A percentile compares a stretch with the other conserved stretches of the same genome.
Conservation (phyloP, 208 protist genomes). For the Acanthamoeba culbertsoni region DNA sequence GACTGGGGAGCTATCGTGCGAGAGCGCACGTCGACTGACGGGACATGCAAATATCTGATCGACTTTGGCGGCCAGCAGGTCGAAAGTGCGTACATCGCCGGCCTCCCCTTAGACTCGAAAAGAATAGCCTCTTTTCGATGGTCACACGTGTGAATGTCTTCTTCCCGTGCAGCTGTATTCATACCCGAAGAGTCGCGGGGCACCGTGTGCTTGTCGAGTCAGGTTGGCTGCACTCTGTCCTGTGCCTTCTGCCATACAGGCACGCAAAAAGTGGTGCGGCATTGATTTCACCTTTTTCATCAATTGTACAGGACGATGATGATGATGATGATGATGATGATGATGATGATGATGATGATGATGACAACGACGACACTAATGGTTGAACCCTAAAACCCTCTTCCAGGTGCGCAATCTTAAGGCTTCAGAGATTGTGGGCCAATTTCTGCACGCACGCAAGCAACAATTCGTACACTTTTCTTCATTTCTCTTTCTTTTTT, state of each 20-base stretch:
- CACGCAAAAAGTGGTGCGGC: constrained; percentile 44
- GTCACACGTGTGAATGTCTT: background rate
- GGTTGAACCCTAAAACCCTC: background rate
- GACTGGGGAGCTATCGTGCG: constrained; percentile 7
- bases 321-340: too few relatives aligned
- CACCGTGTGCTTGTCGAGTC: constrained; percentile 4
- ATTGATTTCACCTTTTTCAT: too few relatives aligned
- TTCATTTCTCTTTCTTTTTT: background rate
- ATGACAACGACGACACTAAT: too few relatives aligned
- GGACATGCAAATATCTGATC: constrained; percentile 32
- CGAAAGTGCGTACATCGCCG: background rate
- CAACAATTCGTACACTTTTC: background rate
- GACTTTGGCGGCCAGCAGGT: constrained; percentile 37
- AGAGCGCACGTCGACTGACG: background rate
- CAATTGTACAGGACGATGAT: too few relatives aligned
- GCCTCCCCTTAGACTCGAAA: too few relatives aligned
- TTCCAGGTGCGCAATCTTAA: constrained; percentile 28
- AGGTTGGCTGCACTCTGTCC: constrained; percentile 31
- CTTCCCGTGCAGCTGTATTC: background rate
- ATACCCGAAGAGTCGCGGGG: constrained; percentile 11
- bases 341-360: too few relatives aligned
- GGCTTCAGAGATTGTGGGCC: constrained; percentile 26
- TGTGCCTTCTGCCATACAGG: constrained; percentile 27
- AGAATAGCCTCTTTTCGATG: too few relatives aligned
- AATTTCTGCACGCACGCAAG: background rate